Evolutionary conservation across 208 protist species (phyloP).

Genomic region (Acanthamoeba polyphaga): DNA sequence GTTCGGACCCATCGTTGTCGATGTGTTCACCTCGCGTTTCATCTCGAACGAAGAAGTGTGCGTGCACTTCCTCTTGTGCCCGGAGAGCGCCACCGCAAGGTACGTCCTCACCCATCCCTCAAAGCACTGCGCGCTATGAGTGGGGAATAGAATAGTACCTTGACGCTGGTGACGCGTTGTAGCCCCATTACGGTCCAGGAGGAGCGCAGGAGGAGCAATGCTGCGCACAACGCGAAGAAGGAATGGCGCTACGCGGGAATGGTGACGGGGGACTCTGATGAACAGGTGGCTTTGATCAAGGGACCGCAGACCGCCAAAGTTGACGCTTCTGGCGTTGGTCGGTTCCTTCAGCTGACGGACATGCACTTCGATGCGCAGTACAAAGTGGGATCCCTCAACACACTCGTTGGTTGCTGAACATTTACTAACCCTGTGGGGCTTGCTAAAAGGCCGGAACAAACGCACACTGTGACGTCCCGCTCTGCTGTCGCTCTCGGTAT

Average conservation of each 20-base stretch:
- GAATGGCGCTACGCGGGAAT: neutral
- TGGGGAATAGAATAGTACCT: neutral
- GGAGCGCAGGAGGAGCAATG: neutral
- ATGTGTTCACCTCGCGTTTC: constrained; percentile 21
- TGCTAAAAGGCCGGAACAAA: constrained; percentile 30
- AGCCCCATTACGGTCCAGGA: neutral
- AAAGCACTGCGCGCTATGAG: neutral
- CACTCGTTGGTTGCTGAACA: neutral
- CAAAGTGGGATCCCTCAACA: neutral
- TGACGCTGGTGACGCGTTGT: neutral
- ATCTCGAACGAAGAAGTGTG: constrained; percentile 55
- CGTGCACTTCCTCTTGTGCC: constrained; percentile 58
- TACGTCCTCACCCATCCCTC: neutral
- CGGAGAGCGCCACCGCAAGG: neutral
- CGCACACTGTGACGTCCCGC: constrained; percentile 12
- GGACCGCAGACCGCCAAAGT: neutral
- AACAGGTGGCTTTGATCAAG: neutral
- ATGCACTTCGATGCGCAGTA: constrained; percentile 57
- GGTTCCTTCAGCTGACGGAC: constrained; percentile 48
- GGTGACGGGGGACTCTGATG: neutral
- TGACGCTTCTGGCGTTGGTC: neutral
- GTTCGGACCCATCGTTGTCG: constrained; percentile 11
- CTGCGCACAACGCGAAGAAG: neutral
- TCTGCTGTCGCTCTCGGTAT: constrained; percentile 29
- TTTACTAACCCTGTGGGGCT: neutral